These are phyloP conservation scores for Hylodesmum podocarpum DNA, from an alignment of 306 rosid species.

Conservation along the genomic window DNA sequence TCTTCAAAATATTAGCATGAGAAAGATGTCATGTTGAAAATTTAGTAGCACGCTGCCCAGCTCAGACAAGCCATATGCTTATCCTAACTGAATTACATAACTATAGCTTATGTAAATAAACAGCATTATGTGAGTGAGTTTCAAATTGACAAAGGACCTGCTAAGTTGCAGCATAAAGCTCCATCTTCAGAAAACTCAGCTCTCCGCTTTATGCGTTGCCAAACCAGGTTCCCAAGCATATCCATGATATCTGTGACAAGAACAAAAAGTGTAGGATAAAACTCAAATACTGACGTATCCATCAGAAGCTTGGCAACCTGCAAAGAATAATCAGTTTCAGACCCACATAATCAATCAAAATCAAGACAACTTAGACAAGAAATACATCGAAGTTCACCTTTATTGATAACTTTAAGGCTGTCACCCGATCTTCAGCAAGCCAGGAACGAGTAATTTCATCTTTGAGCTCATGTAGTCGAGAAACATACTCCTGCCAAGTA, in stretches of 20 bases:
- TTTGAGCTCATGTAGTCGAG: slow-evolving; percentile 83
- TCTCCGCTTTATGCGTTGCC: slow-evolving; percentile 85
- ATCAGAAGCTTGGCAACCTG: slow-evolving; percentile 93
- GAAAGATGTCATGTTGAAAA: background rate
- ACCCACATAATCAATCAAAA: slow-evolving; percentile 7
- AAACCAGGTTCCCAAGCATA: slow-evolving; percentile 89
- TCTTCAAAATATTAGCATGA: slow-evolving; percentile 11
- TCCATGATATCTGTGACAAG: slow-evolving; percentile 88
- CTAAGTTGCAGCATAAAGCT: slow-evolving; percentile 48
- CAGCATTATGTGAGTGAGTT: slow-evolving; percentile 8
- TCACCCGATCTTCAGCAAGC: slow-evolving; percentile 78
- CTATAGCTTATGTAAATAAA: background rate
- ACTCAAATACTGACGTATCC: slow-evolving; percentile 84
- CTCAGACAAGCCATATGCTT: background rate
- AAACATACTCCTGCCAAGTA: slow-evolving; percentile 81
- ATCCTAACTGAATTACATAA: slow-evolving; percentile 2
- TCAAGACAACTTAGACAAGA: slow-evolving; percentile 10
- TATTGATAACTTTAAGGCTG: slow-evolving; percentile 71
- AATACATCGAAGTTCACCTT: slow-evolving; percentile 52
- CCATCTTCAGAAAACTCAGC: slow-evolving; percentile 87
- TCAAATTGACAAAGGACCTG: slow-evolving; percentile 56
- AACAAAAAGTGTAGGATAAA: slow-evolving; percentile 90
- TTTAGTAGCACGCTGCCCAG: background rate
- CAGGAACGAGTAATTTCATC: slow-evolving; percentile 81
- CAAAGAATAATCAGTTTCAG: slow-evolving; percentile 41